Conservation (phyloP, 345 rosid genomes). For the Boechera retrofracta region DNA sequence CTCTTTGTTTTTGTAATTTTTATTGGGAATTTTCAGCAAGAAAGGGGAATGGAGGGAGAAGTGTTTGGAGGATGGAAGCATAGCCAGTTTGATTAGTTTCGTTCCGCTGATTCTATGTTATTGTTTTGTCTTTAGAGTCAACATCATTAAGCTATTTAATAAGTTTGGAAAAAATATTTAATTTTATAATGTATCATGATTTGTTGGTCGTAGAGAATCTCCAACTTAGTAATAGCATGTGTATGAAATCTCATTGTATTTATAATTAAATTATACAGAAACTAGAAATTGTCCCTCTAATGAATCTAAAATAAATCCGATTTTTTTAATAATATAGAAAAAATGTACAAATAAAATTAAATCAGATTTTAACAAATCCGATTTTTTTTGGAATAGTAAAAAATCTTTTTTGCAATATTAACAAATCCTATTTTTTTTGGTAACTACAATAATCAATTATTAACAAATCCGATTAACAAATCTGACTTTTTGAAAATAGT, state of each 20-base stretch:
- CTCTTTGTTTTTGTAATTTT: not conserved
- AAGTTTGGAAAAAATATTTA: not conserved
- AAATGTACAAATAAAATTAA: no score
- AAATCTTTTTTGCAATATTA: no score
- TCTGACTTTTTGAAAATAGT: no score
- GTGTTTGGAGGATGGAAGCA: slow-evolving; percentile 84
- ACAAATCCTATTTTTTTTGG: no score
- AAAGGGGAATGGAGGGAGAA: slow-evolving; percentile 41
- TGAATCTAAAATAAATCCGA: no score
- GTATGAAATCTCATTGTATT: slow-evolving; percentile 18
- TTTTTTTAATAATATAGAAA: no score
- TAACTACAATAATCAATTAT: no score
- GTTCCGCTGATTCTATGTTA: not conserved
- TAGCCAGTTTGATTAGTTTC: slow-evolving; percentile 46
- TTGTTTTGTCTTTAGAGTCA: slow-evolving; percentile 24
- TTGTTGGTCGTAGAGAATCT: not conserved
- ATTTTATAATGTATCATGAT: slow-evolving; percentile 2
- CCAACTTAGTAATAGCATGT: slow-evolving; percentile 8
- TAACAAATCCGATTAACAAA: no score
- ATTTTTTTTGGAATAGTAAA: no score
- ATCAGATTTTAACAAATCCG: no score
- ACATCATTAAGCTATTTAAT: slow-evolving; percentile 27
- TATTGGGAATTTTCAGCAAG: slow-evolving; percentile 44
- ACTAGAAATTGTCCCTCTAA: no score
- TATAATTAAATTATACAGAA: slow-evolving; percentile 3